A percentile compares a stretch with the other conserved stretches of the same genome.
Evolutionary conservation across 805 yeast genomes (phyloP).

Genomic region (Ogataea henricii): DNA sequence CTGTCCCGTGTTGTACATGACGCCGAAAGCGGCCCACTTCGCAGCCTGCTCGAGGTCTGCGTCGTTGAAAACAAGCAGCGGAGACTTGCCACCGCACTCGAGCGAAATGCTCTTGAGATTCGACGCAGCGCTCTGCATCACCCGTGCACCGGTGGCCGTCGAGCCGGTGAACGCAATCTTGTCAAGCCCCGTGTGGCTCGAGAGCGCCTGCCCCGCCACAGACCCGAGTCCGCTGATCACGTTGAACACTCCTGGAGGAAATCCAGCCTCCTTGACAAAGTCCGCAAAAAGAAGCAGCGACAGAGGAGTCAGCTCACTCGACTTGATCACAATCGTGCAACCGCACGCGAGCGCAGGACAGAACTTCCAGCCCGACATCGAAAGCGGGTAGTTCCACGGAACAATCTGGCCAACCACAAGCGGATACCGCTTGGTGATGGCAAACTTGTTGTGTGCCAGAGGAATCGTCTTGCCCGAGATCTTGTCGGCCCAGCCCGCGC

Average conservation of each 20-base stretch:
- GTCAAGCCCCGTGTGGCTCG: conserved; percentile 57
- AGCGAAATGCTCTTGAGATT: conserved; percentile 65
- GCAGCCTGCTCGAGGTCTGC: conserved; percentile 67
- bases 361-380: conserved; percentile 79
- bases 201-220: conserved; percentile 67
- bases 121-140: conserved; percentile 61
- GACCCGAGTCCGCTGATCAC: conserved; percentile 70
- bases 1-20: conserved; percentile 67
- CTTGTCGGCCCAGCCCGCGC: conserved; percentile 67
- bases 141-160: conserved; percentile 64
- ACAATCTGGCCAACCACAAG: conserved; percentile 66
- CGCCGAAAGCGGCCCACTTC: conserved; percentile 67
- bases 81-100: conserved; percentile 77
- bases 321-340: conserved; percentile 68
- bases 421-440: conserved; percentile 71
- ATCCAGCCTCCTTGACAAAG: conserved; percentile 62
- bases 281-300: conserved; percentile 63
- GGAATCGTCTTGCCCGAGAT: conserved; percentile 46
- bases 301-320: conserved; percentile 77
- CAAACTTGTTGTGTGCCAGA: conserved; percentile 48
- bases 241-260: conserved; percentile 77
- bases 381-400: conserved; percentile 73
- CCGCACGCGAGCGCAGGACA: conserved; percentile 86
- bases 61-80: conserved; percentile 61
- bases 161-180: conserved; percentile 70